Conservation (phyloP, 2,329 filamentous ascomycete genomes). For the Periconia sp. region DNA sequence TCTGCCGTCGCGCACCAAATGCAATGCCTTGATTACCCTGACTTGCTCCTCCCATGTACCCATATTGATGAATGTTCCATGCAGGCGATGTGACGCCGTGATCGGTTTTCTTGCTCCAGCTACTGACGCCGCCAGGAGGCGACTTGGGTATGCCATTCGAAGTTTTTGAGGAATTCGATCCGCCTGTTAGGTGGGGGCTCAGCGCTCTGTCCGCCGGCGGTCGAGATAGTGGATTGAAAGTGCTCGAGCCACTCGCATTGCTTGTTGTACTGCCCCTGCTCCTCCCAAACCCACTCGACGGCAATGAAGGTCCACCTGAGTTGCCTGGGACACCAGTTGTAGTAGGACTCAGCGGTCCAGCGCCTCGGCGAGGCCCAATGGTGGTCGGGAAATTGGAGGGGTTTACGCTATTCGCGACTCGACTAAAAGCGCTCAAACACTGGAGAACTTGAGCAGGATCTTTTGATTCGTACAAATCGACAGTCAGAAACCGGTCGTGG, state of each 20-base stretch:
- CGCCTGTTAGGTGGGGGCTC: slow-evolving; percentile 51
- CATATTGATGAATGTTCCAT: slow-evolving; percentile 97
- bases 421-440: slow-evolving; percentile 88
- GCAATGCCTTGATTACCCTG: slow-evolving; percentile 93
- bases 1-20: slow-evolving; percentile 89
- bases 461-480: slow-evolving; percentile 93
- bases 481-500: slow-evolving; percentile 95
- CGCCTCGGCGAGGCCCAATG: slow-evolving; percentile 72
- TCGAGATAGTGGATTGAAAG: slow-evolving; percentile 48
- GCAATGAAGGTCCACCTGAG: slow-evolving; percentile 24
- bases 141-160: slow-evolving; percentile 53
- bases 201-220: slow-evolving; percentile 39
- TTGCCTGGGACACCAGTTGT: slow-evolving; percentile 22
- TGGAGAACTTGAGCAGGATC: slow-evolving; percentile 95
- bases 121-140: slow-evolving; percentile 66
- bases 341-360: slow-evolving; percentile 40
- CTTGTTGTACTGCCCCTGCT: slow-evolving; percentile 49
- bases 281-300: slow-evolving; percentile 32
- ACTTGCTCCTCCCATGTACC: slow-evolving; percentile 96
- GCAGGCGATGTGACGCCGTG: slow-evolving; percentile 81
- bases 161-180: slow-evolving; percentile 60
- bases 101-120: slow-evolving; percentile 85
- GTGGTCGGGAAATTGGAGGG: slow-evolving; percentile 72
- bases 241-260: slow-evolving; percentile 44
- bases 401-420: slow-evolving; percentile 74